Percentiles rank a stretch among this genome's conserved stretches.
These are phyloP conservation scores for Polytrichum formosum DNA, from an alignment of 225 moss, liverwort and hornwort genomes.

Conservation along the genomic window DNA sequence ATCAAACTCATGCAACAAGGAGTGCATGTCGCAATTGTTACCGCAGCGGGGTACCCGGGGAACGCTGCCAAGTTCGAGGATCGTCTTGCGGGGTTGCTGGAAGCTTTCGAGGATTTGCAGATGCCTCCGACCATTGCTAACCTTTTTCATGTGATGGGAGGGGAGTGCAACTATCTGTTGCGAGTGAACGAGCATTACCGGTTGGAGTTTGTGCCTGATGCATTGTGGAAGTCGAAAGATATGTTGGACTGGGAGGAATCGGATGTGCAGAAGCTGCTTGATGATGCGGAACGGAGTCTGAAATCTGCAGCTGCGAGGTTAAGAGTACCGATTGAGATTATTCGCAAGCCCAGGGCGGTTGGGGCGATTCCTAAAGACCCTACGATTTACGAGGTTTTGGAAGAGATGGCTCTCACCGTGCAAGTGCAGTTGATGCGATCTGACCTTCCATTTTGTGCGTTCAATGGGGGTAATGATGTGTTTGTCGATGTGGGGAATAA, in stretches of 20 bases:
- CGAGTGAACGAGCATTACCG: slow-evolving; percentile 61
- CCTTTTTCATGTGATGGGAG: slow-evolving; percentile 84
- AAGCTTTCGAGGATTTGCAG: slow-evolving; percentile 70
- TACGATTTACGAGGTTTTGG: slow-evolving; percentile 75
- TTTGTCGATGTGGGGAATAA: slow-evolving; percentile 75
- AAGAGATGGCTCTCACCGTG: slow-evolving; percentile 92
- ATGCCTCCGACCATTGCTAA: slow-evolving; percentile 46
- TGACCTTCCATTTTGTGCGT: slow-evolving; percentile 77
- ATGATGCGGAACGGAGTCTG: slow-evolving; percentile 69
- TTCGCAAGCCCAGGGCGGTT: slow-evolving; percentile 81
- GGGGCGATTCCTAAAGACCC: slow-evolving; percentile 80
- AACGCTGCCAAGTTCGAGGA: slow-evolving; percentile 66
- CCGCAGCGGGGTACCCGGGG: slow-evolving; percentile 86
- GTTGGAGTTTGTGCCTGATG: slow-evolving; percentile 79
- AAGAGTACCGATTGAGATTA: slow-evolving; percentile 61
- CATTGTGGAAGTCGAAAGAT: slow-evolving; percentile 69
- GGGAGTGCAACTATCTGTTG: slow-evolving; percentile 81
- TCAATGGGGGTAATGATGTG: slow-evolving; percentile 87
- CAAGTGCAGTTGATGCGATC: slow-evolving; percentile 78
- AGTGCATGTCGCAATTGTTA: slow-evolving; percentile 82
- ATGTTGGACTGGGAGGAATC: slow-evolving; percentile 70
- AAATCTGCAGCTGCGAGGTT: slow-evolving; percentile 71
- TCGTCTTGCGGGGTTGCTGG: slow-evolving; percentile 73
- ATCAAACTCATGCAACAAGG: slow-evolving; percentile 83
- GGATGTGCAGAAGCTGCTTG: slow-evolving; percentile 64